phyloP scores from a whole-genome alignment of 495 filamentous ascomycete genomes.

The Tuber borchii region DNA sequence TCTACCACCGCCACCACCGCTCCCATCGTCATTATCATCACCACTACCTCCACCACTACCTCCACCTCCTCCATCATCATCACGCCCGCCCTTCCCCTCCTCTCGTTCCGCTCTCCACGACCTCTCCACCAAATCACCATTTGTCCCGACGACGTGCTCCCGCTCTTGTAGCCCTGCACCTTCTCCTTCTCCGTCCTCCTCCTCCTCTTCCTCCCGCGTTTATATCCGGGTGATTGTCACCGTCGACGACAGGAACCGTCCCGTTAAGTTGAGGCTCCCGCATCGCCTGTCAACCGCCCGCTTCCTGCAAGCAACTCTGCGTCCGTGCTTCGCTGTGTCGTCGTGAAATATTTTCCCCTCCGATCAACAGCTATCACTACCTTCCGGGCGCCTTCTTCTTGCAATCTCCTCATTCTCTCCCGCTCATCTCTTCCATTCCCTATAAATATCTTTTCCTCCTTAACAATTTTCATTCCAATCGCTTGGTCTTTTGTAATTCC shows the following conservation, averaged over 20 bases:
- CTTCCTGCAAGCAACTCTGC: conserved; percentile 21
- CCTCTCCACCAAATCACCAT: conserved; percentile 13
- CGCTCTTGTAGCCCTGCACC: conserved; percentile 44
- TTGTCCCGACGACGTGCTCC: conserved; percentile 40
- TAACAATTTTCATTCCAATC: not conserved
- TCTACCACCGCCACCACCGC: no score
- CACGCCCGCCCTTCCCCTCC: conserved; percentile 31
- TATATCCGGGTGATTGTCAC: conserved; percentile 39
- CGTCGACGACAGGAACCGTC: conserved; percentile 37
- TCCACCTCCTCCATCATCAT: conserved; percentile 43
- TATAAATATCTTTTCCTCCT: not conserved
- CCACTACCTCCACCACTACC: no score
- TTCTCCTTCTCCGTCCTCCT: conserved; percentile 30
- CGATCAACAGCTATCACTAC: not conserved
- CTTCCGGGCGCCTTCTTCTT: conserved; percentile 34
- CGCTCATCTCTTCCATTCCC: conserved; percentile 8
- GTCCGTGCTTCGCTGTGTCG: conserved; percentile 33
- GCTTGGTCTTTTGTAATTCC: not conserved
- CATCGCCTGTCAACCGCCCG: conserved; percentile 30
- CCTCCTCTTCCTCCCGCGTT: conserved; percentile 32
- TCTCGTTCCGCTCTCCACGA: conserved; percentile 20
- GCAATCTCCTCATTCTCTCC: conserved; percentile 13
- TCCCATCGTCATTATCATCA: no score
- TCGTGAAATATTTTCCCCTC: conserved; percentile 36
- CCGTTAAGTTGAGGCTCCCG: conserved; percentile 32